These are phyloP conservation scores for Verruconis gallopava DNA, from an alignment of 2,329 filamentous ascomycete genomes.

Conservation along the genomic window DNA sequence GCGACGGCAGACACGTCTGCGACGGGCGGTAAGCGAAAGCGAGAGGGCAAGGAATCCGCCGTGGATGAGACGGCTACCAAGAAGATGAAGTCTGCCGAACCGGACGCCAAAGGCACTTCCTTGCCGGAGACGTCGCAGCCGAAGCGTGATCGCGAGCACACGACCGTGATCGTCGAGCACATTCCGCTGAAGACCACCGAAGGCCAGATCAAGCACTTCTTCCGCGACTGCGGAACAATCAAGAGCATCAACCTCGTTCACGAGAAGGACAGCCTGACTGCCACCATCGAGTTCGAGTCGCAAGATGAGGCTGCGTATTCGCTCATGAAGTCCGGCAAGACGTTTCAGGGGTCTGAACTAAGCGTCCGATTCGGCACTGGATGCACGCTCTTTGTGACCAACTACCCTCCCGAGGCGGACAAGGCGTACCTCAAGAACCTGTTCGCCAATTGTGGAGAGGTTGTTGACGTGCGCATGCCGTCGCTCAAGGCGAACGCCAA, in stretches of 20 bases:
- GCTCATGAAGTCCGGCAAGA: constrained; percentile 67
- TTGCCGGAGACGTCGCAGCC: constrained; percentile 24
- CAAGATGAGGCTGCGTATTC: constrained; percentile 72
- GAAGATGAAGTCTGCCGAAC: constrained; percentile 40
- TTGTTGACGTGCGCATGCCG: constrained; percentile 78
- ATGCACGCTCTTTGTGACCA: constrained; percentile 78
- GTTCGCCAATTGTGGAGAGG: constrained; percentile 57
- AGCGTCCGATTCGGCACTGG: constrained; percentile 61
- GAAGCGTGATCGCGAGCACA: constrained; percentile 83
- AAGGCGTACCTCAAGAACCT: constrained; percentile 55
- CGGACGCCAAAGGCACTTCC: constrained; percentile 23
- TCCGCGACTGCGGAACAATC: constrained; percentile 78
- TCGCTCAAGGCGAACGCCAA: constrained; percentile 80
- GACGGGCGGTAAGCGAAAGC: constrained; percentile 55
- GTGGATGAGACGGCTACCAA: constrained; percentile 47
- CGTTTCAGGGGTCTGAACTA: constrained; percentile 60
- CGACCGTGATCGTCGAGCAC: constrained; percentile 68
- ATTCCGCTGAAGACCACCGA: constrained; percentile 58
- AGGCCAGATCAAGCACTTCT: constrained; percentile 72
- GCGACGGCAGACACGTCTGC: constrained; percentile 15
- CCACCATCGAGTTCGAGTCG: constrained; percentile 73
- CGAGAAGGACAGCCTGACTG: constrained; percentile 50
- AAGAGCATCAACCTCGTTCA: constrained; percentile 59
- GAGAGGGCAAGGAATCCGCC: constrained; percentile 43
- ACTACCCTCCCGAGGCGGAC: constrained; percentile 70